Conservation (phyloP, 1,139 yeast genomes). For the Zygosaccharomyces pseudobailii region DNA sequence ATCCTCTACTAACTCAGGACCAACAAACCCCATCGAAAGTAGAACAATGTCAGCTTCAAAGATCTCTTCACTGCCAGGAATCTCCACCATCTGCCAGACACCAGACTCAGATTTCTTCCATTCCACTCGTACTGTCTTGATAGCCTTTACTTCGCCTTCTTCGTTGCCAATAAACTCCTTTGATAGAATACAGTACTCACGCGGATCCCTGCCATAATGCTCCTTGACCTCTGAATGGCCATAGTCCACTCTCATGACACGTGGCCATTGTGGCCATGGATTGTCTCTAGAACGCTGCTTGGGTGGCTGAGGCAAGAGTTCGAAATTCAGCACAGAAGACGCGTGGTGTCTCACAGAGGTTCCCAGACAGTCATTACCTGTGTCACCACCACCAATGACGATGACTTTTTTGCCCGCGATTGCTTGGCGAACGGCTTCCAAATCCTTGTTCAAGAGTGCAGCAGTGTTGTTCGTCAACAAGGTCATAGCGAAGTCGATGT, state of each 20-base stretch:
- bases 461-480: conserved; percentile 84
- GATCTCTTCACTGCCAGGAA: conserved; percentile 89
- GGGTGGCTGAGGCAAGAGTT: conserved; percentile 90
- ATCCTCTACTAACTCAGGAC: conserved; percentile 79
- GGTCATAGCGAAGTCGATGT: conserved; percentile 93
- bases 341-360: conserved; percentile 98
- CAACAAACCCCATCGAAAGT: conserved; percentile 95
- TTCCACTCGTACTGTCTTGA: conserved; percentile 93
- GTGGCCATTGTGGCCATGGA: conserved; percentile 99
- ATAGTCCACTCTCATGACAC: conserved; percentile 94
- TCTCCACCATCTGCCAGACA: conserved; percentile 98
- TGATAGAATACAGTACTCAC: conserved; percentile 91
- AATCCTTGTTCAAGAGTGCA: conserved; percentile 76
- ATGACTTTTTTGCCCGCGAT: conserved; percentile 85
- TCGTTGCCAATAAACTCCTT: conserved; percentile 95
- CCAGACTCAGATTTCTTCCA: conserved; percentile 96
- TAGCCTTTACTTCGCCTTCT: conserved; percentile 88
- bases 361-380: conserved; percentile 98
- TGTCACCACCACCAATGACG: conserved; percentile 99
- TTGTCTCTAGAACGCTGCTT: conserved; percentile 83
- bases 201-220: conserved; percentile 95
- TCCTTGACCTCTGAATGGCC: conserved; percentile 95
- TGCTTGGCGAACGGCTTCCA: conserved; percentile 68
- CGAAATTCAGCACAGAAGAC: conserved; percentile 90
- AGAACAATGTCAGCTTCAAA: conserved; percentile 94